Evolutionary conservation across 2,329 filamentous ascomycete genomes (phyloP), one percentile per base, ranked within the genome.

Genomic region (Lojkania enalia): DNA sequence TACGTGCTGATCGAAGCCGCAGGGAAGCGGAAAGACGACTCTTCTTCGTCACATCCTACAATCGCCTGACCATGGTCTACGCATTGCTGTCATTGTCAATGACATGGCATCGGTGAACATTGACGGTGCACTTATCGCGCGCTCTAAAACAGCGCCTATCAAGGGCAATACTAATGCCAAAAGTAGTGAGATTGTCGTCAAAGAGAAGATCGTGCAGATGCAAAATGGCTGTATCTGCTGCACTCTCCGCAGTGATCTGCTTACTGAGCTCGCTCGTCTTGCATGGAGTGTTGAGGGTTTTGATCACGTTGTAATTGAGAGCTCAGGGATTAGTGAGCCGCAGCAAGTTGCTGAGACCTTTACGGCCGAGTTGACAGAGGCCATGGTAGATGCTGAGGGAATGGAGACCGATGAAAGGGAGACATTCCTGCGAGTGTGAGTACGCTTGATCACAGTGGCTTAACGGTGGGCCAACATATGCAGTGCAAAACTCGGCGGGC

Each of bases 181-280:
- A 4, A 39, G 39, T 1, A 49, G 48, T 15, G 76, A 75, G 18
- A 67, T 85, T 25, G 79, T 78, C 2, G 80, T 79, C 0, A 71
- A 84, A 29, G 82, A 86, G 52, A 84, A 86, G 51, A 74, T 87
- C 21, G 81, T 87, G 13, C 79, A 83, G 7, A 75, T 88, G 42
- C 83, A 87, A 57, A 88, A 87, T 49, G 62, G 86, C 7, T 89
- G 86, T 53, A 90, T 90, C 57, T 90, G 86, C 72, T 90, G 86
- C 56, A 89, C 85, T 0, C 74, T 89, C 0, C 81, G 86, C 3
- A 85, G 85, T 1, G 86, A 89, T 44, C 69, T 89, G 1, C 76
- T 90, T 0, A 81, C 86, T 47, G 86, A 89, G 61, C 77, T 89
- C 0, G 84, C 85, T 0, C 77, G 77, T 1, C 73, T 89, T 1